Percentiles rank a stretch among this genome's conserved stretches.
Evolutionary conservation across 805 yeast species (phyloP).

Genomic region (Wickerhamomyces xylosicus): DNA sequence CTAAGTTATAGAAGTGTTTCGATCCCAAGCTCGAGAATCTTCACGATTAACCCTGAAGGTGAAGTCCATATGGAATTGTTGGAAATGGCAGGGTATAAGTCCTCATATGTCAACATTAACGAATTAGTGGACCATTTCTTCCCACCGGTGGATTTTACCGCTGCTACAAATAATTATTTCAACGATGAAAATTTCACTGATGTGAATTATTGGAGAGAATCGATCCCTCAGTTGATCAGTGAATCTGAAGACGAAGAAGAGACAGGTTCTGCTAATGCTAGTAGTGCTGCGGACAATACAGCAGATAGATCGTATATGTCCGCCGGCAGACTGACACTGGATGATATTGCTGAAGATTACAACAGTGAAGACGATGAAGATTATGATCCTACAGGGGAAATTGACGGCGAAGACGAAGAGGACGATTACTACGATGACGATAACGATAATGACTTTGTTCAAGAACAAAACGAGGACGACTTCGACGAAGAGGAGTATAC

Average conservation of each 20-base stretch:
- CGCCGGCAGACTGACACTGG: constrained; percentile 10
- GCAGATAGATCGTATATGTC: constrained; percentile 2
- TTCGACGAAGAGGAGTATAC: constrained; percentile 11
- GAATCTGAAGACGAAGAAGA: constrained; percentile 36
- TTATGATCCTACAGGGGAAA: constrained; percentile 14
- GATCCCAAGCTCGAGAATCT: constrained; percentile 87
- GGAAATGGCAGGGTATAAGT: constrained; percentile 86
- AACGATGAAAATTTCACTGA: constrained; percentile 56
- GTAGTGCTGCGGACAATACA: too few species aligned
- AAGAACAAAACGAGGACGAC: constrained; percentile 16
- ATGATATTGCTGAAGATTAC: constrained; percentile 12
- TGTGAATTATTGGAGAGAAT: constrained; percentile 87
- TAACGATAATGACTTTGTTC: constrained; percentile 22
- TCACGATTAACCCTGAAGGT: constrained; percentile 92
- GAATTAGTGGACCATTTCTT: constrained; percentile 95
- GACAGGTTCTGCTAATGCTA: constrained; percentile 1
- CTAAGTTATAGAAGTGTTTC: constrained; percentile 88
- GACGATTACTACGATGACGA: constrained; percentile 19
- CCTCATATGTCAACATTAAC: constrained; percentile 80
- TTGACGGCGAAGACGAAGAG: constrained; percentile 14
- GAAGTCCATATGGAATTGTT: constrained; percentile 95
- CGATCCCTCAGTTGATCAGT: constrained; percentile 53
- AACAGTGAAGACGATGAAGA: constrained; percentile 14
- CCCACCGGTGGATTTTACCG: constrained; percentile 55
- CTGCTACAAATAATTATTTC: constrained; percentile 12